These are phyloP conservation scores for Coemansia sp. DNA, from an alignment of 192 early-diverging fungal genomes.

Conservation along the genomic window DNA sequence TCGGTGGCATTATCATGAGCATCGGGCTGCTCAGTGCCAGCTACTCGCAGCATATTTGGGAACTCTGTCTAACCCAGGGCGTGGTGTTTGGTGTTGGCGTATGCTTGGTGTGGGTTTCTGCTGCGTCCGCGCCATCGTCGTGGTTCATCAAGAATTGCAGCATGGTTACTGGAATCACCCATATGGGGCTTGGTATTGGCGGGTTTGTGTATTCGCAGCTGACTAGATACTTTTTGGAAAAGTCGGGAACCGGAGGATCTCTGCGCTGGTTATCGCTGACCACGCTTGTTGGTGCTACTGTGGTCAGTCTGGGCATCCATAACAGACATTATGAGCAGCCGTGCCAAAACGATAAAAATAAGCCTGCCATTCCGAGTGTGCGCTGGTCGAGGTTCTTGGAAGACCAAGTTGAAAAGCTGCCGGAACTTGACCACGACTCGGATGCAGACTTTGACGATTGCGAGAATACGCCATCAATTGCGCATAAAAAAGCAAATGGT, in stretches of 20 bases:
- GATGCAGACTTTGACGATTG: neutral
- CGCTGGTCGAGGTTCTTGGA: slow-evolving; percentile 50
- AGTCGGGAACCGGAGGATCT: slow-evolving; percentile 40
- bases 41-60: slow-evolving; percentile 63
- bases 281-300: slow-evolving; percentile 32
- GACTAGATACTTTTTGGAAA: slow-evolving; percentile 44
- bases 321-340: slow-evolving; percentile 26
- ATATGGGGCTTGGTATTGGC: slow-evolving; percentile 67
- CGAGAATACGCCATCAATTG: neutral
- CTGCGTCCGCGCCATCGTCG: slow-evolving; percentile 62
- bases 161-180: slow-evolving; percentile 65
- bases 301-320: slow-evolving; percentile 44
- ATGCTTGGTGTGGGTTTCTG: slow-evolving; percentile 61
- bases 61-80: slow-evolving; percentile 67
- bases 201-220: slow-evolving; percentile 64
- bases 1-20: slow-evolving; percentile 49
- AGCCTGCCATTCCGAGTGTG: slow-evolving; percentile 18
- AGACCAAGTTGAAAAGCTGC: slow-evolving; percentile 9
- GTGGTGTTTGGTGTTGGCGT: slow-evolving; percentile 64
- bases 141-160: slow-evolving; percentile 65
- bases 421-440: slow-evolving; percentile 14
- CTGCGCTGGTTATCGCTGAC: slow-evolving; percentile 48
- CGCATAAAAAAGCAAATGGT: neutral
- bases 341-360: neutral
- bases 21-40: slow-evolving; percentile 61